Conservation (phyloP, 169 alveolate species). For the Blepharisma undulans region DNA sequence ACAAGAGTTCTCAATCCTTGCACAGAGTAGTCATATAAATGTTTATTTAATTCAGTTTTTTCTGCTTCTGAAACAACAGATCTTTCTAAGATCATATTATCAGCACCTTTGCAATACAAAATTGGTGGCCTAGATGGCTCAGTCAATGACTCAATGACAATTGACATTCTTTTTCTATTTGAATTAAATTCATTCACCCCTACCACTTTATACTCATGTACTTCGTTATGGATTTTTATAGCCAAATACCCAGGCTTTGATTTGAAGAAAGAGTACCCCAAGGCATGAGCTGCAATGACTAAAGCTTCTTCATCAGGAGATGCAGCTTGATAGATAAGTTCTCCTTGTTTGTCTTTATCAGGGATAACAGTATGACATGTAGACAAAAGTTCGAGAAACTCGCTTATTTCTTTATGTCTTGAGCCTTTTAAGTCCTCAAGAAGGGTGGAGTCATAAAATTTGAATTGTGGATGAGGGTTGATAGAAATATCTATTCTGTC, state of each 20-base stretch:
- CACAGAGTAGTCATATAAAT: constrained; percentile 74
- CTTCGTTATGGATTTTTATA: neutral
- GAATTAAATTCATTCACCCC: constrained; percentile 63
- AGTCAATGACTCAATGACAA: constrained; percentile 48
- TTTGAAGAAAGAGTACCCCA: constrained; percentile 57
- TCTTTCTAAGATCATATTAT: constrained; percentile 53
- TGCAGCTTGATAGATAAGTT: constrained; percentile 80
- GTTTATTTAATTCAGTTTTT: constrained; percentile 47
- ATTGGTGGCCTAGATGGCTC: constrained; percentile 44
- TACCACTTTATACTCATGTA: constrained; percentile 38
- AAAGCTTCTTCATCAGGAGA: constrained; percentile 93
- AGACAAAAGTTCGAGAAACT: constrained; percentile 51
- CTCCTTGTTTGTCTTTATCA: constrained; percentile 58
- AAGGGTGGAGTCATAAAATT: constrained; percentile 14
- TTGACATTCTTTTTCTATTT: constrained; percentile 67
- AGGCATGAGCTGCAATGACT: constrained; percentile 73
- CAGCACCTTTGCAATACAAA: constrained; percentile 55
- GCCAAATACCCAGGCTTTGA: neutral
- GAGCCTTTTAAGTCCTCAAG: neutral
- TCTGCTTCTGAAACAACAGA: constrained; percentile 42
- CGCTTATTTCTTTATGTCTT: neutral
- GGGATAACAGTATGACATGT: constrained; percentile 72
- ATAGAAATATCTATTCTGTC: constrained; percentile 50
- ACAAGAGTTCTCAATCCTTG: constrained; percentile 93
- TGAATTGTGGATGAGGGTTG: constrained; percentile 45